phyloP scores from a whole-genome alignment of 1,284 basidiomycete genomes.

The Malassezia japonica region DNA sequence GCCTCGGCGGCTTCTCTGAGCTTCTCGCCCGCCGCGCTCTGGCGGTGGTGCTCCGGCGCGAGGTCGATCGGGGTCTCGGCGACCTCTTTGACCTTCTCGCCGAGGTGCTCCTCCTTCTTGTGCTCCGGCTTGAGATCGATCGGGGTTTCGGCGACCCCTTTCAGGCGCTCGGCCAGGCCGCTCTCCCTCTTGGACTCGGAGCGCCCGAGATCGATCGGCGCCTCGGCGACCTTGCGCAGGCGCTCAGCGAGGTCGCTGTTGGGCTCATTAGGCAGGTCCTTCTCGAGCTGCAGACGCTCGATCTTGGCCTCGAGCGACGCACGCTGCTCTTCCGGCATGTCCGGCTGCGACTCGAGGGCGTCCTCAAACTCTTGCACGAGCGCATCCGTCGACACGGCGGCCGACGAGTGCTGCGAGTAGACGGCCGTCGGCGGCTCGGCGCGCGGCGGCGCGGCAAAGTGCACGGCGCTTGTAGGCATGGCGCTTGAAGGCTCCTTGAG shows the following conservation, averaged over 20 bases:
- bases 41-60: neutral
- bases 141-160: neutral
- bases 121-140: neutral
- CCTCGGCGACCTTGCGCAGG: neutral
- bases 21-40: neutral
- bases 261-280: neutral
- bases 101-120: neutral
- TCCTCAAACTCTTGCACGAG: neutral
- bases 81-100: neutral
- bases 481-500: too few relatives aligned
- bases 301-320: neutral
- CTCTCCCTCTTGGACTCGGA: neutral
- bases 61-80: neutral
- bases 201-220: neutral
- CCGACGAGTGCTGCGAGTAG: neutral
- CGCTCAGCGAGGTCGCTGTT: neutral
- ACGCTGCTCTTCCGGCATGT: neutral
- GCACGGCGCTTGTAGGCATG: neutral
- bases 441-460: neutral
- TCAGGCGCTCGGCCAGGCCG: neutral
- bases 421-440: neutral
- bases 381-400: neutral
- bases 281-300: neutral
- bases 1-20: too few relatives aligned
- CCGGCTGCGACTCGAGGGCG: neutral